Evolutionary conservation across 306 rosid species (phyloP).

Genomic region (Trichosanthes cucumerina): DNA sequence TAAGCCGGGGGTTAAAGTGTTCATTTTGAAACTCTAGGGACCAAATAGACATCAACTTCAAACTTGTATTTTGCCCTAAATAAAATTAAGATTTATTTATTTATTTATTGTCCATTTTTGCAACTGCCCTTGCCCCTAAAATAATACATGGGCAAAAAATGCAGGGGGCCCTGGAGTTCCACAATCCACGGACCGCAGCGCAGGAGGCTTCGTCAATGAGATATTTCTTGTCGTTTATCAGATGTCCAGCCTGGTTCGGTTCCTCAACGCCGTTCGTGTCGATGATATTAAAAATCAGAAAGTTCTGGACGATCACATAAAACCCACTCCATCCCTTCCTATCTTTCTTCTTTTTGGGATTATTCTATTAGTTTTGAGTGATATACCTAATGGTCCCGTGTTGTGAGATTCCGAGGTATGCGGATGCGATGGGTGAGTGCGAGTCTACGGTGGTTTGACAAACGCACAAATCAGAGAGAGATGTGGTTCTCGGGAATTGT

Average conservation of each 20-base stretch:
- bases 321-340: neutral
- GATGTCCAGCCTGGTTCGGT: neutral
- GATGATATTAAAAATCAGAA: neutral
- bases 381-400: neutral
- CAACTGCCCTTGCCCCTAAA: too few relatives aligned
- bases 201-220: neutral
- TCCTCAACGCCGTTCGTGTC: neutral
- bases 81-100: too few relatives aligned
- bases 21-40: too few relatives aligned
- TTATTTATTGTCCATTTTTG: too few relatives aligned
- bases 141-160: neutral
- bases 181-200: neutral
- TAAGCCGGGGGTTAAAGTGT: too few relatives aligned
- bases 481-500: conserved; percentile 17
- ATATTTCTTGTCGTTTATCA: neutral
- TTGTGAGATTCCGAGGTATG: conserved; percentile 13
- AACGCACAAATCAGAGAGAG: conserved; percentile 15
- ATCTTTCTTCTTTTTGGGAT: neutral
- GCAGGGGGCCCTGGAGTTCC: neutral
- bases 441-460: conserved; percentile 23
- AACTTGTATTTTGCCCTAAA: too few relatives aligned
- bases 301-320: neutral
- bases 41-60: too few relatives aligned
- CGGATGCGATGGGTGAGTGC: conserved; percentile 26
- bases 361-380: neutral